Evolutionary conservation across 805 yeast species (phyloP), one percentile per base, ranked within the genome.

Genomic region (Candida khao-thaluensis): DNA sequence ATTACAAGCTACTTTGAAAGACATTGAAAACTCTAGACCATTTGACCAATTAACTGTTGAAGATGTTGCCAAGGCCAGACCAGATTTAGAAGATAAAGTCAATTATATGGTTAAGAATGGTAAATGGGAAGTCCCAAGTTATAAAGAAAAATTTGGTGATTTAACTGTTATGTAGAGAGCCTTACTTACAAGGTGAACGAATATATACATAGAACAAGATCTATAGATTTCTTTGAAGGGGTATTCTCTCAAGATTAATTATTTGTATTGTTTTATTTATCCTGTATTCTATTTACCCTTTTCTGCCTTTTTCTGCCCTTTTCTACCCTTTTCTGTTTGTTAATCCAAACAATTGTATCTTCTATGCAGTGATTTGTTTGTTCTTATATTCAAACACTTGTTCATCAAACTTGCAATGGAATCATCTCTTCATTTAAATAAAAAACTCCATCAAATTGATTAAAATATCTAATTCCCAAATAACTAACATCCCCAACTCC

Each of bases 51-150:
- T 93, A 66, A 91, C 97, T 40, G 90, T 91, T 48, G 96, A 88
- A 49, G 99, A 93, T 56, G 85, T 93, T 53, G 83, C 83, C 59
- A 80, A 81, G 76, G 98, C 97, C 50, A 86, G 93, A 75, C 98
- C 99, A 57, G 98, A 93, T 68, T 83, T 93, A 65, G 96, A 91
- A 63, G 90, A 86, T 56, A 93, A 93, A 85, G 96, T 90, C 54
- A 77, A 74, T 59, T 88, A 88, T 73, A 83, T 91, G 93, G 89
- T 93, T 58, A 80, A 83, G 79, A 83, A 90, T 77, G 96, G 96
- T 71, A 85, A 85, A 76, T 90, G 96, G 95, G 87, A 86, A 62
- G 95, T 90, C 55, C 98, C 98, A 58, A 96, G 96, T 58, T 93
- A 93, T 82, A 82, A 85, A 72, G 98, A 93, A 72, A 93, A 90